A percentile compares a stretch with the other conserved stretches of the same genome.
phyloP scores from a whole-genome alignment of 352 stramenopile species.

The Thalassiosira livingstoniorum region DNA sequence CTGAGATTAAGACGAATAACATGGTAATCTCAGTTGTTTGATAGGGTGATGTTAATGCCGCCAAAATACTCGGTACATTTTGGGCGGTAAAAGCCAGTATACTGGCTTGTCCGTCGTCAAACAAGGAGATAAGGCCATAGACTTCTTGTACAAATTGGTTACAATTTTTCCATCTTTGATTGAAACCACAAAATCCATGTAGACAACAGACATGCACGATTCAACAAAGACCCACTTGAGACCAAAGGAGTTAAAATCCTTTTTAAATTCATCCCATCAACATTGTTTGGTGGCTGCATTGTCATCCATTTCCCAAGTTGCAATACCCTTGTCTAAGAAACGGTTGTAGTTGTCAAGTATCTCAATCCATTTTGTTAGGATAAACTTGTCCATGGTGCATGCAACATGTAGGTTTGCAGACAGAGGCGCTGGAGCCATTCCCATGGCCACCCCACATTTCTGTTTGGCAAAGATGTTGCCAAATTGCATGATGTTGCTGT shows the following conservation, averaged over 20 bases:
- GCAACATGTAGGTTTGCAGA: constrained; percentile 11
- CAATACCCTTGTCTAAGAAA: background rate
- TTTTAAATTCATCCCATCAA: constrained; percentile 22
- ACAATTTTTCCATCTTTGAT: background rate
- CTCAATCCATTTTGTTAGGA: background rate
- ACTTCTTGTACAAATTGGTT: background rate
- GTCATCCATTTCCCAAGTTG: background rate
- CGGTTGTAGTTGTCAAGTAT: background rate
- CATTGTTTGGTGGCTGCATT: background rate
- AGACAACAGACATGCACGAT: background rate
- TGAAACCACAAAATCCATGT: background rate
- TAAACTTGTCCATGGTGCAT: background rate
- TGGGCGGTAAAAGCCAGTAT: background rate
- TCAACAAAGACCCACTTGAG: background rate
- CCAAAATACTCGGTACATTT: too few relatives aligned
- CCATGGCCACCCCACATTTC: constrained; percentile 14
- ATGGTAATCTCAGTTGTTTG: too few relatives aligned
- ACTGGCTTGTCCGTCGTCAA: background rate
- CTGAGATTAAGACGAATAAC: too few relatives aligned
- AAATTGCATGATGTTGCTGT: constrained; percentile 12
- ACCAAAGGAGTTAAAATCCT: background rate
- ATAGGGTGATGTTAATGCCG: too few relatives aligned
- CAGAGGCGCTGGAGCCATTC: constrained; percentile 5
- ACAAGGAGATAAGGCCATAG: background rate
- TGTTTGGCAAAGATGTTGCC: constrained; percentile 21